Percentiles rank a stretch among this genome's conserved stretches.
Evolutionary conservation across 352 stramenopile species (phyloP).

Genomic region (Pythium aquatile): DNA sequence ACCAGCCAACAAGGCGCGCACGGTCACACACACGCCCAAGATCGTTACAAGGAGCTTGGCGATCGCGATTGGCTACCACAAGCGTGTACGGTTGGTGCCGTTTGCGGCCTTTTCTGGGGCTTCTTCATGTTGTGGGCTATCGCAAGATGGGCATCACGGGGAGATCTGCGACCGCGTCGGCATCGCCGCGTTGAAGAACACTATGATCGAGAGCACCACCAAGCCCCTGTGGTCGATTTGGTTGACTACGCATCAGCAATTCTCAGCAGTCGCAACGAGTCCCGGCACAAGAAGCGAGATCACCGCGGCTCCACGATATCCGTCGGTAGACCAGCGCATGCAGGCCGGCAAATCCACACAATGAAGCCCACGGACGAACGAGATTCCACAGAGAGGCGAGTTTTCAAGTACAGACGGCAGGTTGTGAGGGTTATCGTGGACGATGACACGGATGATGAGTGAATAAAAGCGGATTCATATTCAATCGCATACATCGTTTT

Average conservation of each 20-base stretch:
- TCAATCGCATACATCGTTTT: background rate
- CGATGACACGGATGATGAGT: conserved; percentile 1
- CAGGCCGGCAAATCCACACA: background rate
- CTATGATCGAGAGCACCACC: background rate
- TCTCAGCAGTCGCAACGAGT: background rate
- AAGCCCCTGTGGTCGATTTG: background rate
- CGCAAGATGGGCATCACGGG: conserved; percentile 9
- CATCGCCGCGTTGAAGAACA: background rate
- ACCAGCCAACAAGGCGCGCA: no score
- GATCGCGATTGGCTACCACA: background rate
- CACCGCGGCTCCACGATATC: background rate
- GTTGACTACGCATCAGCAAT: background rate
- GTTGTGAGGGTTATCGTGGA: background rate
- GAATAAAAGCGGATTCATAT: background rate
- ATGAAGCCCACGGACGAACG: background rate
- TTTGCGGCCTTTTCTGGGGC: conserved; percentile 8
- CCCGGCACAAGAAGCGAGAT: background rate
- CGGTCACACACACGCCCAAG: no score
- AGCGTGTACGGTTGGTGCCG: background rate
- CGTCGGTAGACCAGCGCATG: background rate
- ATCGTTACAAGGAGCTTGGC: no score
- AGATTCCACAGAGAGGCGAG: background rate
- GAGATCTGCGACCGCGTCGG: background rate
- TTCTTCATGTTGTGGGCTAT: conserved; percentile 22
- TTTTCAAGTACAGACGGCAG: background rate